Conservation (phyloP, 768 basidiomycete genomes). For the Tricholoma flavovirens region DNA sequence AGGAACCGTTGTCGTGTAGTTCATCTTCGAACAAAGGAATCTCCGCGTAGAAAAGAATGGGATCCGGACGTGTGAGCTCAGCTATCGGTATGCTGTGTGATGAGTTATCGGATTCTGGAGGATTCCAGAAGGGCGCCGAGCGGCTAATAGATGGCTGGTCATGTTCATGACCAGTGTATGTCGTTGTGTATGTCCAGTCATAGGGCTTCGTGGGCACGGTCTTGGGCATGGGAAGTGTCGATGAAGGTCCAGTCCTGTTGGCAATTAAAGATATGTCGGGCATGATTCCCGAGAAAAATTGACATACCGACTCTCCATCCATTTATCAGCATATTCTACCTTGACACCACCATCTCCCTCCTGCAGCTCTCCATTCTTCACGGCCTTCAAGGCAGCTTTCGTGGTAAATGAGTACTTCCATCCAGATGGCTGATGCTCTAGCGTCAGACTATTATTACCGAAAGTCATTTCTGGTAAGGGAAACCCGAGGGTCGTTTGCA, state of each 20-base stretch:
- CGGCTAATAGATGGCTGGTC: constrained; percentile 12
- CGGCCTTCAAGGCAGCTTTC: constrained; percentile 58
- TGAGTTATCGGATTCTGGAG: constrained; percentile 51
- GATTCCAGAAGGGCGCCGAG: constrained; percentile 35
- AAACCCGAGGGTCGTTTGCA: constrained; percentile 61
- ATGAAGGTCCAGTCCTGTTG: constrained; percentile 59
- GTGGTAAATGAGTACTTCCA: constrained; percentile 67
- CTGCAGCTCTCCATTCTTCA: constrained; percentile 70
- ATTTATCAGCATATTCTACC: constrained; percentile 91
- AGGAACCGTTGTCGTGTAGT: constrained; percentile 93
- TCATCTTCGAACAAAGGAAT: constrained; percentile 95
- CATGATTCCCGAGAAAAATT: constrained; percentile 2
- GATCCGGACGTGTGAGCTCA: constrained; percentile 84
- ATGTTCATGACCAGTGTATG: constrained; percentile 61
- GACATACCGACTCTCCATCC: constrained; percentile 81
- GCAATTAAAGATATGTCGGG: background rate
- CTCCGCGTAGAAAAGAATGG: constrained; percentile 97
- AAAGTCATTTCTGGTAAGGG: constrained; percentile 98
- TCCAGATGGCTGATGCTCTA: constrained; percentile 60
- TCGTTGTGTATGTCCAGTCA: constrained; percentile 98
- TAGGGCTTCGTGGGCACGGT: constrained; percentile 80
- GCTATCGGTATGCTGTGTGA: constrained; percentile 73
- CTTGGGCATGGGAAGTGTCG: constrained; percentile 59
- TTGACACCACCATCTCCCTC: constrained; percentile 89
- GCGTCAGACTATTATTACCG: constrained; percentile 68